Evolutionary conservation across 495 filamentous ascomycete species (phyloP).

Genomic region (Lindgomyces ingoldianus): DNA sequence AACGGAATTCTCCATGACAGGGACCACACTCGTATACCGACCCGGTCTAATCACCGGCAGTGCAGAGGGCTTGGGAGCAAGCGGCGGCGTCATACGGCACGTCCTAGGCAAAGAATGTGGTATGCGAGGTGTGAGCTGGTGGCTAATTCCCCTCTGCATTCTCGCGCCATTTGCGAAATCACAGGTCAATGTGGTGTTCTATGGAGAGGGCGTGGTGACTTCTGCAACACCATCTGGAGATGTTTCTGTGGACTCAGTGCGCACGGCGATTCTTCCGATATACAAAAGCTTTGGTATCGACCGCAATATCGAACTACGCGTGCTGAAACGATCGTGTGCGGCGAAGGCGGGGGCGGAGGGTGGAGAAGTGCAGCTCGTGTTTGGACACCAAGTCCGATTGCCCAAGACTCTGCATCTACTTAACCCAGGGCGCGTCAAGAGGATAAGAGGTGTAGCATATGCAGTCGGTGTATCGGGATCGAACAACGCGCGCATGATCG

Average conservation of each 20-base stretch:
- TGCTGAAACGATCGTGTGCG: conserved; percentile 74
- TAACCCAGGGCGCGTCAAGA: conserved; percentile 82
- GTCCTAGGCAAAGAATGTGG: conserved; percentile 71
- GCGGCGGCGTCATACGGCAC: conserved; percentile 73
- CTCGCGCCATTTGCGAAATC: conserved; percentile 92
- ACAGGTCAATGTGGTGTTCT: conserved; percentile 82
- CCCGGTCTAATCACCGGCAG: conserved; percentile 89
- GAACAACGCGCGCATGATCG: conserved; percentile 95
- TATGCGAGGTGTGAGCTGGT: conserved; percentile 81
- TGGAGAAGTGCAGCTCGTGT: conserved; percentile 89
- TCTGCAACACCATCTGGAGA: conserved; percentile 78
- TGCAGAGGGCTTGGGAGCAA: conserved; percentile 64
- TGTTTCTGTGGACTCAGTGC: conserved; percentile 85
- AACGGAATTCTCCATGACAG: conserved; percentile 93
- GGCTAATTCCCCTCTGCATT: conserved; percentile 82
- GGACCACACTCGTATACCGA: conserved; percentile 85
- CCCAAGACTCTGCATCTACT: conserved; percentile 91
- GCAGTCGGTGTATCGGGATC: conserved; percentile 83
- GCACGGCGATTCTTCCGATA: conserved; percentile 87
- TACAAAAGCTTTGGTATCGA: conserved; percentile 88
- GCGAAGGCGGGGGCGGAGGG: conserved; percentile 71
- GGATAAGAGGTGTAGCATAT: conserved; percentile 89
- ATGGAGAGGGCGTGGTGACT: conserved; percentile 92
- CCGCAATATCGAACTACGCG: conserved; percentile 81
- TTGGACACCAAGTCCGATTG: conserved; percentile 86